Conservation (phyloP, 2,329 filamentous ascomycete species). For the Botrytis elliptica region DNA sequence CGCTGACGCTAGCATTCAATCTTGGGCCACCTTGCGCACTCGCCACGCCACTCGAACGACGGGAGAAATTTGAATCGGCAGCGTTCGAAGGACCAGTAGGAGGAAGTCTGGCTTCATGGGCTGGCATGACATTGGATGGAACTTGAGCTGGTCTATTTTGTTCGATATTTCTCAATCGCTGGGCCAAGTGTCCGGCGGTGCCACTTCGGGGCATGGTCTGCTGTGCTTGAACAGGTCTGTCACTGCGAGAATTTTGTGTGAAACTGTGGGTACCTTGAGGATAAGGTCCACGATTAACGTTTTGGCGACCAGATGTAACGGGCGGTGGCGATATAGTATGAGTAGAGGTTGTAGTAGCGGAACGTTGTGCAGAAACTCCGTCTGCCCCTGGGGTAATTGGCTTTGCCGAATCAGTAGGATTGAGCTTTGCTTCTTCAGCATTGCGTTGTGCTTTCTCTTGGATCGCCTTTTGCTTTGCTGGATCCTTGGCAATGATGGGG, state of each 20-base stretch:
- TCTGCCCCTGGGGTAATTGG: conserved; percentile 48
- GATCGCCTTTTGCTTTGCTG: conserved; percentile 89
- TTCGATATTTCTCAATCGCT: conserved; percentile 35
- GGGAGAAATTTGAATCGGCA: conserved; percentile 52
- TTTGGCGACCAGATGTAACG: conserved; percentile 34
- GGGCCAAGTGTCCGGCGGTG: conserved; percentile 30
- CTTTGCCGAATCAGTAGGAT: conserved; percentile 45
- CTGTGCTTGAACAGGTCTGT: conserved; percentile 31
- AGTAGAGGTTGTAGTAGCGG: conserved; percentile 46
- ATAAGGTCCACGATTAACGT: conserved; percentile 40
- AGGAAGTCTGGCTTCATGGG: conserved; percentile 64
- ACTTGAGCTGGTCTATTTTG: conserved; percentile 32
- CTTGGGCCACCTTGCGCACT: conserved; percentile 54
- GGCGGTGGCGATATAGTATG: conserved; percentile 40
- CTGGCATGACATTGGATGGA: conserved; percentile 30
- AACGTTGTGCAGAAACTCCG: conserved; percentile 41
- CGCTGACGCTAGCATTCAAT: conserved; percentile 65
- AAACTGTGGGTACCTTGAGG: conserved; percentile 43
- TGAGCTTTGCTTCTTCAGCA: conserved; percentile 58
- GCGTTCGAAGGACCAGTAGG: conserved; percentile 70
- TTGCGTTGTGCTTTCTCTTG: conserved; percentile 82
- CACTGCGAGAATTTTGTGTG: conserved; percentile 41
- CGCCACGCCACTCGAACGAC: conserved; percentile 53
- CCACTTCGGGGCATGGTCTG: conserved; percentile 31
- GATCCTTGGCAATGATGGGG: conserved; percentile 93